phyloP scores from a whole-genome alignment of 1,284 basidiomycete species.

The Leccinum huronense region DNA sequence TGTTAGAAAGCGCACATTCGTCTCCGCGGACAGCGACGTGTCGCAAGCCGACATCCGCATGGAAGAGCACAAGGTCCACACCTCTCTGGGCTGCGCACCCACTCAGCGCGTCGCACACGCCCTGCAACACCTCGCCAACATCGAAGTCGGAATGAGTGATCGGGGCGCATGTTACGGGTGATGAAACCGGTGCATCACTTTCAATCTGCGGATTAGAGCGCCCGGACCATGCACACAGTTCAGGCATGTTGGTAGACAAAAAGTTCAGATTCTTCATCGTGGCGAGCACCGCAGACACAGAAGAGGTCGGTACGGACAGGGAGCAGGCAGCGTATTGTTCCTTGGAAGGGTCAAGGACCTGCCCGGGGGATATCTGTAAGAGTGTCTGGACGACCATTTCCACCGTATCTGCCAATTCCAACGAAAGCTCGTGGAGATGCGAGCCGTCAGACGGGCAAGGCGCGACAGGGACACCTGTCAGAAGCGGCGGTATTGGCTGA shows the following conservation, averaged over 20 bases:
- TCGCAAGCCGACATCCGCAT: conserved; percentile 81
- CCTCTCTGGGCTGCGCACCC: conserved; percentile 80
- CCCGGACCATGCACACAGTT: conserved; percentile 36
- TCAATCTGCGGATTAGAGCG: conserved; percentile 18
- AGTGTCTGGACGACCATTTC: conserved; percentile 88
- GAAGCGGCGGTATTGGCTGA: conserved; percentile 10
- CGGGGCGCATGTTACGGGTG: conserved; percentile 19
- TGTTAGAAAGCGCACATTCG: conserved; percentile 78
- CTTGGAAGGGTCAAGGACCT: conserved; percentile 87
- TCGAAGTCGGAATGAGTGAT: conserved; percentile 50
- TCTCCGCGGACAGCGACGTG: conserved; percentile 83
- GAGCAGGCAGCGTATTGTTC: conserved; percentile 89
- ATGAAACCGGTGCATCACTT: conserved; percentile 22
- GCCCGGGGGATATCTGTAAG: conserved; percentile 82
- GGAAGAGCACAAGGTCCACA: conserved; percentile 86
- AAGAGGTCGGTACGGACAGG: conserved; percentile 80
- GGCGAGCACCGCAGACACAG: conserved; percentile 83
- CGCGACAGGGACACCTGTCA: conserved; percentile 7
- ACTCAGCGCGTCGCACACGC: conserved; percentile 80
- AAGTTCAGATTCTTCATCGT: conserved; percentile 91
- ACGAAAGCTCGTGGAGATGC: conserved; percentile 62
- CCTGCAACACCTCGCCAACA: conserved; percentile 71
- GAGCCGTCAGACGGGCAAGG: conserved; percentile 33
- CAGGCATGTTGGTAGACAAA: conserved; percentile 75
- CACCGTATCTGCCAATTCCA: conserved; percentile 84